Percentiles rank a stretch among this genome's conserved stretches.
Evolutionary conservation across 1,139 yeast species (phyloP).

Genomic region (Pneumocystis jirovecii): DNA sequence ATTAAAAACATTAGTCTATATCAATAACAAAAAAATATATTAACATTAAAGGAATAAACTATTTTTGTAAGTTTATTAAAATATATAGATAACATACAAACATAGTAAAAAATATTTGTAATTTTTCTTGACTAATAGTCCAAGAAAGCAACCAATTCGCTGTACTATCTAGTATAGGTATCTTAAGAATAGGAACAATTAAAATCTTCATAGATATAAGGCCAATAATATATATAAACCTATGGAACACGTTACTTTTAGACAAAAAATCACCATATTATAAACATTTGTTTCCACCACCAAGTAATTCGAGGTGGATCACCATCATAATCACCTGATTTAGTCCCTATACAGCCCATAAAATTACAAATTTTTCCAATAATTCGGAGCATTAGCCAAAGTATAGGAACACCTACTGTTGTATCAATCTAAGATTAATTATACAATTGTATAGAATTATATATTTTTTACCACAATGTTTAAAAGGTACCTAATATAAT

Average conservation of each 20-base stretch:
- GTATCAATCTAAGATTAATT: not conserved
- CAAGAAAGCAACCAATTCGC: not conserved
- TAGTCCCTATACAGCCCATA: not conserved
- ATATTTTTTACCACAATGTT: not conserved
- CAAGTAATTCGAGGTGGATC: not conserved
- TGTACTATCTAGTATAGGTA: not conserved
- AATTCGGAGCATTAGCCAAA: not conserved
- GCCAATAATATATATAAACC: not conserved
- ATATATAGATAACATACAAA: not conserved
- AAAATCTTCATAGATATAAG: not conserved
- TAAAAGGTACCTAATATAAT: not conserved
- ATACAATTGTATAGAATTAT: not conserved
- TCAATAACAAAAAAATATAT: not conserved
- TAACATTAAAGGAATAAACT: not conserved
- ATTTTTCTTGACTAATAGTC: not conserved
- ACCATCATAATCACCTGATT: not conserved
- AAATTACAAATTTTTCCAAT: not conserved
- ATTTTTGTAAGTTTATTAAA: not conserved
- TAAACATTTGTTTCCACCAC: not conserved
- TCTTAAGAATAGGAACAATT: not conserved
- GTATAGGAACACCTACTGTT: not conserved
- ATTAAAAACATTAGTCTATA: not conserved
- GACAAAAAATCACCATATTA: not conserved
- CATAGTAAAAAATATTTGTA: not conserved
- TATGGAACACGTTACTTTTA: not conserved